Percentiles rank a stretch among this genome's conserved stretches.
phyloP scores from a whole-genome alignment of 768 basidiomycete species.

The Roridomyces roridus region DNA sequence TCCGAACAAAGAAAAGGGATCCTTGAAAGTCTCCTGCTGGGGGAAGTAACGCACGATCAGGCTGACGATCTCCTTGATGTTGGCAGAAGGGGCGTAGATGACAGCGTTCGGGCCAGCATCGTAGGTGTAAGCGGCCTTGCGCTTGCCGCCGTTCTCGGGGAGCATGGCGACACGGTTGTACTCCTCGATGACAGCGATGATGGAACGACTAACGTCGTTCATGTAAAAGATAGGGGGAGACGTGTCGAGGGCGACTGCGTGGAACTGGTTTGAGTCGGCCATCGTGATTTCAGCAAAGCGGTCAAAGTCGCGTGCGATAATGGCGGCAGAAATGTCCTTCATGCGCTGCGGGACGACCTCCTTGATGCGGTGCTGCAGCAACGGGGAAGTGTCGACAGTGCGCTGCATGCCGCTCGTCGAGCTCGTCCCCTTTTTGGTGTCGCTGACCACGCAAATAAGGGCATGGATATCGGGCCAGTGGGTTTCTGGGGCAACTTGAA shows the following conservation, averaged over 20 bases:
- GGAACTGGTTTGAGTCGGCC: conserved; percentile 98
- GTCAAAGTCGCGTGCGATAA: conserved; percentile 81
- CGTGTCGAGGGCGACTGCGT: conserved; percentile 96
- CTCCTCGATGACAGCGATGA: conserved; percentile 90
- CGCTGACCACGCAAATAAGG: conserved; percentile 95
- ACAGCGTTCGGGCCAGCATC: conserved; percentile 99
- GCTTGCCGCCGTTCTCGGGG: conserved; percentile 51
- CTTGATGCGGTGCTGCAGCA: conserved; percentile 89
- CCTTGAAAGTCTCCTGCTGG: conserved; percentile 75
- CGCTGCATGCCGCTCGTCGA: conserved; percentile 98
- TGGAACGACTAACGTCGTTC: conserved; percentile 95
- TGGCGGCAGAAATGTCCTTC: conserved; percentile 81
- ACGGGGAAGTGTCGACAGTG: conserved; percentile 89
- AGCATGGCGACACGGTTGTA: conserved; percentile 80
- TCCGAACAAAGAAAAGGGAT: conserved; percentile 71
- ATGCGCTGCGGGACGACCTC: conserved; percentile 89
- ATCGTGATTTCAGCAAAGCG: conserved; percentile 92
- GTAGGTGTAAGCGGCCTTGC: conserved; percentile 97
- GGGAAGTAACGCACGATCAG: conserved; percentile 89
- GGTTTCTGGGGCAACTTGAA: conserved; percentile 80
- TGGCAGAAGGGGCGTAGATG: conserved; percentile 83
- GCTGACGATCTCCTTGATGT: conserved; percentile 79
- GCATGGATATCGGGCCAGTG: conserved; percentile 98
- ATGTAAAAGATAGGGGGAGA: conserved; percentile 99
- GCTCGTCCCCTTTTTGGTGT: conserved; percentile 95